Evolutionary conservation across 2,329 filamentous ascomycete species (phyloP), one percentile per base, ranked within the genome.

Genomic region (Fusarium floridanum): DNA sequence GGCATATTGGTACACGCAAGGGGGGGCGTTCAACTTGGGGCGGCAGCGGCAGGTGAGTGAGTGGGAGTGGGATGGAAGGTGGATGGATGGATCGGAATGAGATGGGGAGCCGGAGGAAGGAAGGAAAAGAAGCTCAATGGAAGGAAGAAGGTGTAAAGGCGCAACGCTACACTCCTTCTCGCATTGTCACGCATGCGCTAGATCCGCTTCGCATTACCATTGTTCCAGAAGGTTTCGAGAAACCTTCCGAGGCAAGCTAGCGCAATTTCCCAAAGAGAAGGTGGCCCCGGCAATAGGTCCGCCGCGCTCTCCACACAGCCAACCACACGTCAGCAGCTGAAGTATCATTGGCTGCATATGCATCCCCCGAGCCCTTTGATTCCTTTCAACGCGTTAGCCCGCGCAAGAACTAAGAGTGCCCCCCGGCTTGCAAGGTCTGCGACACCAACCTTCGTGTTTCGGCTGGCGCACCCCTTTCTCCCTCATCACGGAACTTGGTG

Each of bases 161-260:
- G 69, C 70, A 73, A 70, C 73, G 73, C 73, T 75, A 75, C 72
- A 69, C 72, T 71, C 61, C 57, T 64, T 65, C 72, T 70, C 53
- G 60, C 72, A 67, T 67, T 70, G 61, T 73, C 66, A 70, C 56
- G 61, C 53, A 64, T 41, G 60, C 72, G 69, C 72, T 74, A 75
- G 69, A 70, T 75, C 48, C 62, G 68, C 62, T 60, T 36, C 69
- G 63, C 66, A 67, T 75, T 67, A 70, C 61, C 61, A 71, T 73
- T 75, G 68, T 78, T 78, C 76, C 73, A 78, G 76, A 80, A 79
- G 73, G 66, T 76, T 84, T 84, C 82, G 79, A 78, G 82, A 84
- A 84, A 74, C 77, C 77, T 83, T 78, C 81, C 78, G 64, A 60
- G 64, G 36, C 36, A n/a, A 73, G 81, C 63, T 82, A 83, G 81